Percentiles rank a stretch among this genome's conserved stretches.
phyloP scores from a whole-genome alignment of 2,329 filamentous ascomycete genomes.

The Aspergillus tamarii region DNA sequence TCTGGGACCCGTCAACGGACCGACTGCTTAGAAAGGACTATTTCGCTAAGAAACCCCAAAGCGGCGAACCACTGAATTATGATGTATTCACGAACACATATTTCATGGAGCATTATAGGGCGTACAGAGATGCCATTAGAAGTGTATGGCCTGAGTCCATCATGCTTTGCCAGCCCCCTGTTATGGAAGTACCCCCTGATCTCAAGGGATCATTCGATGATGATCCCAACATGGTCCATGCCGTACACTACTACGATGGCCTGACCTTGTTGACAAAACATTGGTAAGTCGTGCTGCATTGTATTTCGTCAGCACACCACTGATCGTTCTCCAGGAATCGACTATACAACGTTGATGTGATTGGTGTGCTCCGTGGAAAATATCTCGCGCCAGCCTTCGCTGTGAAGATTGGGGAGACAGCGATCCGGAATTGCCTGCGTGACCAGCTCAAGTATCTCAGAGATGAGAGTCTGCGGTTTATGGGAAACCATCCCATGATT shows the following conservation, averaged over 20 bases:
- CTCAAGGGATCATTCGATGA: constrained; percentile 89
- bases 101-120: constrained; percentile 83
- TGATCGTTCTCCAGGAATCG: constrained; percentile 64
- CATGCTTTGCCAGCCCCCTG: constrained; percentile 87
- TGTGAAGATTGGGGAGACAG: constrained; percentile 88
- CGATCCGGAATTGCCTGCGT: constrained; percentile 89
- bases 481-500: constrained; percentile 85
- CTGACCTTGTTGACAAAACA: constrained; percentile 97
- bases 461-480: constrained; percentile 84
- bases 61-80: constrained; percentile 75
- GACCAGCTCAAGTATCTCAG: constrained; percentile 83
- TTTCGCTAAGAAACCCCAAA: constrained; percentile 77
- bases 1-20: constrained; percentile 85
- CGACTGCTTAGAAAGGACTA: constrained; percentile 81
- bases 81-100: constrained; percentile 87
- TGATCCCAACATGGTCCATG: constrained; percentile 86
- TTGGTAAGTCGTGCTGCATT: constrained; percentile 59
- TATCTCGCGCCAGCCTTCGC: constrained; percentile 90
- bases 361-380: constrained; percentile 85
- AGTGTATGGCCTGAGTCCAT: constrained; percentile 77
- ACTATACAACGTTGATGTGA: constrained; percentile 93
- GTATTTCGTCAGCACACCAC: constrained; percentile 7
- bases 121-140: constrained; percentile 74
- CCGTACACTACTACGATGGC: constrained; percentile 95
- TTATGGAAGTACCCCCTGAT: constrained; percentile 84